Conservation (phyloP, 441 rosid genomes). For the Sinapis alba region DNA sequence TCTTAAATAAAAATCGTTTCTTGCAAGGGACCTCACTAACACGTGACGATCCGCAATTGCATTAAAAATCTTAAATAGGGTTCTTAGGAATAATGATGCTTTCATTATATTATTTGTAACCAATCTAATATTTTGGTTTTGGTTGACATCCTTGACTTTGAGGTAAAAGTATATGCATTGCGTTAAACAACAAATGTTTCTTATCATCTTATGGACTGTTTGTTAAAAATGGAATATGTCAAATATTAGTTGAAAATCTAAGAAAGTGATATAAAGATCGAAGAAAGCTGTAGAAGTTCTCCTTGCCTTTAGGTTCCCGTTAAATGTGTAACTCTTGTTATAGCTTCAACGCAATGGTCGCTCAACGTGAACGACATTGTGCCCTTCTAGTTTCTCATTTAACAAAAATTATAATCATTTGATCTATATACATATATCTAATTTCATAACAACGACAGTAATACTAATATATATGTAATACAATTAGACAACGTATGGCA, state of each 20-base stretch:
- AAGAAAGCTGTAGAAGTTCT: conserved; percentile 22
- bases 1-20: no score
- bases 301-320: conserved; percentile 6
- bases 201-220: conserved; percentile 4
- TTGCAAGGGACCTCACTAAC: no score
- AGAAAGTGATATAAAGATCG: background rate
- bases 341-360: conserved; percentile 38
- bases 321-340: conserved; percentile 31
- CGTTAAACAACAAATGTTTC: conserved; percentile 2
- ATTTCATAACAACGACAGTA: background rate
- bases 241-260: background rate
- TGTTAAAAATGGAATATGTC: background rate
- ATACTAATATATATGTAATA: background rate
- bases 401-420: conserved; percentile 7
- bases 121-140: background rate
- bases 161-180: conserved; percentile 4
- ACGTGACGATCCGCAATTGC: no score
- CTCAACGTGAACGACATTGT: conserved; percentile 42
- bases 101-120: background rate
- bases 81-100: no score
- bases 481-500: conserved; percentile 1
- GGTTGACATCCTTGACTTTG: background rate
- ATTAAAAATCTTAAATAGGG: no score
- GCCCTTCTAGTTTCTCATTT: conserved; percentile 12
- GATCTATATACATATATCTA: background rate